Conservation (phyloP, 208 protist genomes). For the Leishmania tarentolae region DNA sequence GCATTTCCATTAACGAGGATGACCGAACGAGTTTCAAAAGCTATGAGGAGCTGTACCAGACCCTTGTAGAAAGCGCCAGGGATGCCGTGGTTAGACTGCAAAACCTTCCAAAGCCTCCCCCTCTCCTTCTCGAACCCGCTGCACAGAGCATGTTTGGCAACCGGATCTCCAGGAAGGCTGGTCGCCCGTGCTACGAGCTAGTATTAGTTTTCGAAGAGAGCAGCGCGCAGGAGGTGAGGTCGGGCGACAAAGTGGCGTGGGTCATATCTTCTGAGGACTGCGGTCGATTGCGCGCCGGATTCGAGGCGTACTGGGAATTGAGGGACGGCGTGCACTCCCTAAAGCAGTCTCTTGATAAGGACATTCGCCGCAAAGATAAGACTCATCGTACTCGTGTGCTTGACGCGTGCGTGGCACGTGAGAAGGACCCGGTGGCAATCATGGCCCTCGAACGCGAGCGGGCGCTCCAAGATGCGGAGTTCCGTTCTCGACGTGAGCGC, state of each 20-base stretch:
- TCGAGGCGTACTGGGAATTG: constrained; percentile 70
- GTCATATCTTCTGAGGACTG: constrained; percentile 41
- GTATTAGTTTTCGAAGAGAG: constrained; percentile 19
- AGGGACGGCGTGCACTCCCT: constrained; percentile 45
- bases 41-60: constrained; percentile 55
- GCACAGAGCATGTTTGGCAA: neutral
- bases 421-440: constrained; percentile 33
- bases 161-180: neutral
- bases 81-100: constrained; percentile 45
- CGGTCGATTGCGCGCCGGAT: constrained; percentile 34
- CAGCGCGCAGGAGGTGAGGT: constrained; percentile 5
- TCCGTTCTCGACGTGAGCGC: constrained; percentile 23
- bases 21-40: constrained; percentile 63
- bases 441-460: constrained; percentile 35
- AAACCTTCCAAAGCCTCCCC: constrained; percentile 40
- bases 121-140: neutral
- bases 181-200: constrained; percentile 11
- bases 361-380: constrained; percentile 67
- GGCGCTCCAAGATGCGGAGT: constrained; percentile 16
- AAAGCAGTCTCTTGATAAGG: constrained; percentile 48
- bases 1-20: constrained; percentile 66
- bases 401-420: constrained; percentile 25
- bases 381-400: constrained; percentile 54
- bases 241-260: constrained; percentile 25
- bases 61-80: constrained; percentile 34